phyloP scores from a whole-genome alignment of 129 eudicot genomes.

The Silybum marianum region DNA sequence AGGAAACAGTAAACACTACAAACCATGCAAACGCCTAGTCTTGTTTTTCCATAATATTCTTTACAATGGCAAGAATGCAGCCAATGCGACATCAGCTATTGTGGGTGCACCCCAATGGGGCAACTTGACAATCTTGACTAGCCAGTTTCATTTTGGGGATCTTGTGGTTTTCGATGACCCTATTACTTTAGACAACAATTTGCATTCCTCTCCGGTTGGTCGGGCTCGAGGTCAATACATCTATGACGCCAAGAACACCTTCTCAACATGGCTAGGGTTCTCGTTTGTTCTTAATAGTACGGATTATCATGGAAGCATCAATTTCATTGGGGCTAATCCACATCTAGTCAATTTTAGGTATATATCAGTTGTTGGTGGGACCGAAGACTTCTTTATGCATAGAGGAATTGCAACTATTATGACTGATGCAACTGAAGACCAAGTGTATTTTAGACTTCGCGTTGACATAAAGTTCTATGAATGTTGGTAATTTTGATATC shows the following conservation, averaged over 20 bases:
- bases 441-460: slow-evolving; percentile 71
- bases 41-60: slow-evolving; percentile 64
- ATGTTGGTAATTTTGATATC: slow-evolving; percentile 48
- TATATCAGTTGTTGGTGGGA: slow-evolving; percentile 70
- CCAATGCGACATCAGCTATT: slow-evolving; percentile 60
- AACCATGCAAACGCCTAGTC: slow-evolving; percentile 60
- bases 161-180: slow-evolving; percentile 72
- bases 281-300: slow-evolving; percentile 60
- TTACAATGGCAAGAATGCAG: slow-evolving; percentile 55
- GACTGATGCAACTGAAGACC: slow-evolving; percentile 66
- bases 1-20: slow-evolving; percentile 21
- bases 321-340: slow-evolving; percentile 62
- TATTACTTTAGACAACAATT: slow-evolving; percentile 61
- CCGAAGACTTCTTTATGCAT: slow-evolving; percentile 84
- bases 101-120: slow-evolving; percentile 62
- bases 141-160: slow-evolving; percentile 45
- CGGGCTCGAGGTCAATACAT: slow-evolving; percentile 67
- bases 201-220: slow-evolving; percentile 58
- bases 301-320: slow-evolving; percentile 50
- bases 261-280: slow-evolving; percentile 59
- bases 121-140: slow-evolving; percentile 42
- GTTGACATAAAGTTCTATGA: slow-evolving; percentile 71
- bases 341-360: slow-evolving; percentile 60
- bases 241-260: slow-evolving; percentile 49
- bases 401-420: slow-evolving; percentile 65